Evolutionary conservation across 73 alveolate genomes (phyloP).

Genomic region (Tetrahymena malaccensis): DNA sequence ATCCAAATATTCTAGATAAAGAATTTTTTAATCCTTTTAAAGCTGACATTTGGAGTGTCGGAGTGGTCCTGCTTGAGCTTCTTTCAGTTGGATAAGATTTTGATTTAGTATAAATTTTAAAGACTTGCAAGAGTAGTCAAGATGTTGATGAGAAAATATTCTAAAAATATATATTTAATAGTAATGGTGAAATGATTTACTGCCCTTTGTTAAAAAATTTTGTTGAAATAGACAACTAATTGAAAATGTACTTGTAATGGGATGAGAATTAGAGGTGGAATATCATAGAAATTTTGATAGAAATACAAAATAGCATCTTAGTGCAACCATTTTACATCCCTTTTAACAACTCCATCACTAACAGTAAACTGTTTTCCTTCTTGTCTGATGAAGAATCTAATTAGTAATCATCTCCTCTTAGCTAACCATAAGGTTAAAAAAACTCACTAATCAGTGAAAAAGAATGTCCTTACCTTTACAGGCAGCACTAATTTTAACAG

Average conservation of each 20-base stretch:
- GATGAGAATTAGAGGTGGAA: background rate
- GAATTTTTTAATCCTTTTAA: slow-evolving; percentile 11
- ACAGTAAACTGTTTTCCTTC: background rate
- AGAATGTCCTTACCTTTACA: background rate
- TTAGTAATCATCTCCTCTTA: background rate
- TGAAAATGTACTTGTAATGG: background rate
- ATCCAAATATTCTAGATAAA: background rate
- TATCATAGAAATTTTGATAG: background rate
- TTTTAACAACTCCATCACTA: background rate
- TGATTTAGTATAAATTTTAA: background rate
- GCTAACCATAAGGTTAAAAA: background rate
- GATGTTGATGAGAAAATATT: background rate
- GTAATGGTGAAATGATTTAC: background rate
- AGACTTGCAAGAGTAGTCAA: background rate
- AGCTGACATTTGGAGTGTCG: slow-evolving; percentile 72
- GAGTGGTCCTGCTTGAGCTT: slow-evolving; percentile 65
- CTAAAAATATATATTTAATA: background rate
- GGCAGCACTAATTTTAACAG: background rate
- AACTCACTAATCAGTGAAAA: background rate
- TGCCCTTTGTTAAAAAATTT: background rate
- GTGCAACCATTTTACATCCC: background rate
- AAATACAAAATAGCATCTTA: background rate
- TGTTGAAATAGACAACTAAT: background rate
- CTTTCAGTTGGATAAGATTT: slow-evolving; percentile 6
- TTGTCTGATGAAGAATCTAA: background rate